phyloP scores from a whole-genome alignment of 1,139 yeast species.

The Sugiyamaella neomexicana region DNA sequence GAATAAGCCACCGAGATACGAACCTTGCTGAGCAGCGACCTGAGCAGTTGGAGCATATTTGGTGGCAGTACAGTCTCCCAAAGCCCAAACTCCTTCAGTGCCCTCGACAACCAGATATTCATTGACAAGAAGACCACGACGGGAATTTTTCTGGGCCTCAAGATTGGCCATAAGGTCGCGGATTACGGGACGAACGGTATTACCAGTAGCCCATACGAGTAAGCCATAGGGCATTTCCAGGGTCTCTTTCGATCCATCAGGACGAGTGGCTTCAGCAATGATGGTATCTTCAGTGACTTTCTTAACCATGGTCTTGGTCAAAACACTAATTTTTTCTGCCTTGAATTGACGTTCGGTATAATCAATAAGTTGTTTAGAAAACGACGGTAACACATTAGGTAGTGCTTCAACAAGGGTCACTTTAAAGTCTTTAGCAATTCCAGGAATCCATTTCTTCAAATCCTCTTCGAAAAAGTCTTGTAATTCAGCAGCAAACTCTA shows the following conservation, averaged over 20 bases:
- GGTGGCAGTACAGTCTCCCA: slow-evolving; percentile 92
- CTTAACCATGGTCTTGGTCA: slow-evolving; percentile 85
- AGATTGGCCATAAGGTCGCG: slow-evolving; percentile 65
- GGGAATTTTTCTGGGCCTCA: slow-evolving; percentile 81
- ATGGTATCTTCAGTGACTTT: slow-evolving; percentile 70
- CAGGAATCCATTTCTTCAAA: slow-evolving; percentile 85
- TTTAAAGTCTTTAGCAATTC: slow-evolving; percentile 72
- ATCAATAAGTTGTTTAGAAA: slow-evolving; percentile 77
- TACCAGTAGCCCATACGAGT: slow-evolving; percentile 97
- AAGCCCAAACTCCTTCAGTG: slow-evolving; percentile 76
- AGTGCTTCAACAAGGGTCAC: slow-evolving; percentile 87
- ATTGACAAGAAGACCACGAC: slow-evolving; percentile 85
- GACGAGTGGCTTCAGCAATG: slow-evolving; percentile 67
- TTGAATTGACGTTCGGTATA: slow-evolving; percentile 82
- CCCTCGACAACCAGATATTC: slow-evolving; percentile 84
- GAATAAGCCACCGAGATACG: slow-evolving; percentile 72
- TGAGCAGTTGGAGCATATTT: slow-evolving; percentile 96
- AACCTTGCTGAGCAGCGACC: slow-evolving; percentile 95
- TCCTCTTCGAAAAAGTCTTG: slow-evolving; percentile 94
- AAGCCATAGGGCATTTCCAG: slow-evolving; percentile 83
- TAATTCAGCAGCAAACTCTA: slow-evolving; percentile 92
- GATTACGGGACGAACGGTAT: slow-evolving; percentile 80
- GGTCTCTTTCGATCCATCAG: slow-evolving; percentile 60
- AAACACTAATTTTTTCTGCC: slow-evolving; percentile 74
- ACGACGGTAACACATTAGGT: slow-evolving; percentile 86